These are phyloP conservation scores for Tricholoma sp. DNA, from an alignment of 768 basidiomycete genomes.

Conservation along the genomic window DNA sequence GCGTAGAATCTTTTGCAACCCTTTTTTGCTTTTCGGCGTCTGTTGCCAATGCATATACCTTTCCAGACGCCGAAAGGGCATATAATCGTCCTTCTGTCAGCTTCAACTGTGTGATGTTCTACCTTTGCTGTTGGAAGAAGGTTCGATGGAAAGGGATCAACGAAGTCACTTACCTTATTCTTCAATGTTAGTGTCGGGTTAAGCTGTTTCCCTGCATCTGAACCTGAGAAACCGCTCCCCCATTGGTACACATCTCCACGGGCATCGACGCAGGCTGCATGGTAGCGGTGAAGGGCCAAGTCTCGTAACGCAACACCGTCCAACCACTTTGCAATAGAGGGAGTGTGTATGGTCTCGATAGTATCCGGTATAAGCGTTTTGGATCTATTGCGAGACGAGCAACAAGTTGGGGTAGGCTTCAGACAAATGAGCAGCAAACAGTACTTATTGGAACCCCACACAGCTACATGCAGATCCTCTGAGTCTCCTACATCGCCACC, in stretches of 20 bases:
- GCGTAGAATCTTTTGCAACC: conserved; percentile 32
- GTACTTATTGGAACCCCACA: conserved; percentile 77
- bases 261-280: conserved; percentile 74
- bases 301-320: conserved; percentile 69
- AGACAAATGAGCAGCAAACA: conserved; percentile 11
- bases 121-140: background rate
- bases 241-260: conserved; percentile 82
- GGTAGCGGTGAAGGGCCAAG: conserved; percentile 56
- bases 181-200: conserved; percentile 50
- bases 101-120: conserved; percentile 70
- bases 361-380: conserved; percentile 38
- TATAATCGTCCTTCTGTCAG: conserved; percentile 59
- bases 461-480: conserved; percentile 41
- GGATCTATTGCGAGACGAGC: conserved; percentile 29
- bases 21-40: conserved; percentile 42
- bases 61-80: conserved; percentile 75
- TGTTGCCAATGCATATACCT: conserved; percentile 64
- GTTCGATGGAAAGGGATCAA: background rate
- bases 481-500: conserved; percentile 18
- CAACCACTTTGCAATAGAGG: conserved; percentile 51
- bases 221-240: conserved; percentile 60
- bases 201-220: conserved; percentile 19
- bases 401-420: background rate
- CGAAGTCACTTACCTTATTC: conserved; percentile 49
- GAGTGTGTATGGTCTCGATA: conserved; percentile 41